These are phyloP conservation scores for Cladophialophora bantiana DNA, from an alignment of 2,329 filamentous ascomycete genomes.

Conservation along the genomic window DNA sequence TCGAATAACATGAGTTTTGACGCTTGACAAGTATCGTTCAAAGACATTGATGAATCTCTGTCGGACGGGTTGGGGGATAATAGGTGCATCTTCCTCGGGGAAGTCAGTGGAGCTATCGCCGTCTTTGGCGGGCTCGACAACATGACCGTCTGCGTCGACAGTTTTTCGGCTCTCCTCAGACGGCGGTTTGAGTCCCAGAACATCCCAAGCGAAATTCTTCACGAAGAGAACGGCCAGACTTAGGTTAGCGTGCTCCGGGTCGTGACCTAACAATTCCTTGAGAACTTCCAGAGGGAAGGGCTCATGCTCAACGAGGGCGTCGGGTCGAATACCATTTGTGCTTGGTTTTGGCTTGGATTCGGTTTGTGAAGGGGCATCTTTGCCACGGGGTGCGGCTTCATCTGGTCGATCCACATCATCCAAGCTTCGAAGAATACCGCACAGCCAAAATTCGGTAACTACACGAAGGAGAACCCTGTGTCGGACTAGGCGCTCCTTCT, in stretches of 20 bases:
- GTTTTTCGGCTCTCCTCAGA: constrained; percentile 81
- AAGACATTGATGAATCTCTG: constrained; percentile 87
- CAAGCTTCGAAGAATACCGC: constrained; percentile 83
- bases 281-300: constrained; percentile 97
- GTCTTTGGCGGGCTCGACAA: constrained; percentile 59
- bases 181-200: constrained; percentile 77
- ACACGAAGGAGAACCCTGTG: constrained; percentile 87
- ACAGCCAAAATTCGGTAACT: constrained; percentile 95
- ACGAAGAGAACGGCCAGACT: constrained; percentile 93
- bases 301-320: constrained; percentile 74
- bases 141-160: constrained; percentile 79
- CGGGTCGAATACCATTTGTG: constrained; percentile 62
- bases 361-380: constrained; percentile 55
- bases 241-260: constrained; percentile 89
- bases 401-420: constrained; percentile 71
- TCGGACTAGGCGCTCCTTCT: constrained; percentile 87
- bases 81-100: constrained; percentile 70
- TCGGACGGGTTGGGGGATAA: constrained; percentile 78
- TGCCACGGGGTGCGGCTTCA: constrained; percentile 62
- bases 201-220: constrained; percentile 95
- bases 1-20: constrained; percentile 85
- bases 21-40: constrained; percentile 87
- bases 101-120: constrained; percentile 52
- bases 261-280: constrained; percentile 92
- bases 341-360: constrained; percentile 65